Conservation (phyloP, 495 filamentous ascomycete species). For the Copromyces sp. region DNA sequence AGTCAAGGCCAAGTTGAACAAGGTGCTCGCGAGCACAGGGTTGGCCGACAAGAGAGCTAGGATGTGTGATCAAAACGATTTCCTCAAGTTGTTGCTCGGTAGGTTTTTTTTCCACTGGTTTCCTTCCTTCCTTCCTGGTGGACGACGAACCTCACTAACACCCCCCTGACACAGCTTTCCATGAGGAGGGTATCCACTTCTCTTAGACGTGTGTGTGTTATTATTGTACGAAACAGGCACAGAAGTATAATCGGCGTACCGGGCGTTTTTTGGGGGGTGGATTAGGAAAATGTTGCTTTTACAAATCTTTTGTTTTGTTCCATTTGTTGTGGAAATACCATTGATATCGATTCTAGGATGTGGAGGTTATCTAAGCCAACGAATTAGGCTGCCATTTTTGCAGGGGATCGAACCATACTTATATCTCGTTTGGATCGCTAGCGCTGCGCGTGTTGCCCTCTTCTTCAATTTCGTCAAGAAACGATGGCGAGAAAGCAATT, state of each 20-base stretch:
- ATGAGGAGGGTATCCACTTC: conserved; percentile 90
- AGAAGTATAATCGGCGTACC: not conserved
- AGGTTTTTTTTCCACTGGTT: not conserved
- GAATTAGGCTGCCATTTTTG: not conserved
- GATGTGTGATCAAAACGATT: conserved; percentile 85
- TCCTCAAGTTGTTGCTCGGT: conserved; percentile 46
- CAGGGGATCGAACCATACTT: not conserved
- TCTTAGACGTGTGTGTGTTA: conserved; percentile 32
- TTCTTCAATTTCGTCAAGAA: not conserved
- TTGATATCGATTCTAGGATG: not conserved
- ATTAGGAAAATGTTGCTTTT: not conserved
- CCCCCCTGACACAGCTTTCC: conserved; percentile 39
- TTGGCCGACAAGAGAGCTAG: conserved; percentile 71
- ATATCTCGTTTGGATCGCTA: not conserved
- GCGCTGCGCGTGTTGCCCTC: not conserved
- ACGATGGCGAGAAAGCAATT: not conserved
- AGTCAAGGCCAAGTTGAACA: conserved; percentile 71
- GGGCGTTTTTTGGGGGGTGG: not conserved
- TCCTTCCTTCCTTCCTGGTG: conserved; percentile 1
- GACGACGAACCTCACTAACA: conserved; percentile 18
- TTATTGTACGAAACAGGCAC: not conserved
- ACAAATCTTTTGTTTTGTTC: not conserved
- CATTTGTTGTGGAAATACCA: not conserved
- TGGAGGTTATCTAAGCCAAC: not conserved
- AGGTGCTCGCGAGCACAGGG: conserved; percentile 65